Evolutionary conservation across 768 basidiomycete species (phyloP).

Genomic region (Tylopilus felleus): DNA sequence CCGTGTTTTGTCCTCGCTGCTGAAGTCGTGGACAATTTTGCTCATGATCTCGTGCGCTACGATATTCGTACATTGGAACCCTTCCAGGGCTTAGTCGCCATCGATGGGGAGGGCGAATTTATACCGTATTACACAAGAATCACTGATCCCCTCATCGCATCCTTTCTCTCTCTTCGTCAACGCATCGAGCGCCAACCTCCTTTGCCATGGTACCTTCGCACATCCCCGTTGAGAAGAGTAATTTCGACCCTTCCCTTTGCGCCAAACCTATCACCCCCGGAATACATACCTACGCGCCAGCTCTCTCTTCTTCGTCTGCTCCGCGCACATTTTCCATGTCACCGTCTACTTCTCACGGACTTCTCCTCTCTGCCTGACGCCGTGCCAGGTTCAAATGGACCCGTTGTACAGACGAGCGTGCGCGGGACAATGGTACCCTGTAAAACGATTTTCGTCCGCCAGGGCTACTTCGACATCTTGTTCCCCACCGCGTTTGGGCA

Average conservation of each 20-base stretch:
- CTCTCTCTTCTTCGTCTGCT: constrained; percentile 81
- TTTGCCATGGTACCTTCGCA: constrained; percentile 53
- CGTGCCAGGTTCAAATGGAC: constrained; percentile 63
- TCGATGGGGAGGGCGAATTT: constrained; percentile 81
- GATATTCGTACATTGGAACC: constrained; percentile 76
- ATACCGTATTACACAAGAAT: constrained; percentile 78
- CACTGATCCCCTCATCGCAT: constrained; percentile 77
- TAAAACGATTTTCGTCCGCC: constrained; percentile 85
- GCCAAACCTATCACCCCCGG: constrained; percentile 81
- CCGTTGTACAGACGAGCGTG: constrained; percentile 94
- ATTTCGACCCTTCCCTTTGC: constrained; percentile 79
- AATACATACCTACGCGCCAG: constrained; percentile 91
- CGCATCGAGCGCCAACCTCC: constrained; percentile 57
- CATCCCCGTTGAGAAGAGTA: constrained; percentile 56
- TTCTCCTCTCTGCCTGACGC: constrained; percentile 87
- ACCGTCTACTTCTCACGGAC: constrained; percentile 92
- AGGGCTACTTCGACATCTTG: constrained; percentile 97
- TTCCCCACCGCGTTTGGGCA: constrained; percentile 91
- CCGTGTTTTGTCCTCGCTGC: constrained; percentile 93
- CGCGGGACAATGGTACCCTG: constrained; percentile 84
- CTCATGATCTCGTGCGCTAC: constrained; percentile 93
- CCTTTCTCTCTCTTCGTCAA: constrained; percentile 69
- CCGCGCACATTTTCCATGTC: constrained; percentile 80
- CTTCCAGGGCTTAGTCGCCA: constrained; percentile 76
- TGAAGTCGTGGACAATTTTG: constrained; percentile 98